These are phyloP conservation scores for Debaryomycetaceae sp. DNA, from an alignment of 1,139 yeast genomes.

Conservation along the genomic window DNA sequence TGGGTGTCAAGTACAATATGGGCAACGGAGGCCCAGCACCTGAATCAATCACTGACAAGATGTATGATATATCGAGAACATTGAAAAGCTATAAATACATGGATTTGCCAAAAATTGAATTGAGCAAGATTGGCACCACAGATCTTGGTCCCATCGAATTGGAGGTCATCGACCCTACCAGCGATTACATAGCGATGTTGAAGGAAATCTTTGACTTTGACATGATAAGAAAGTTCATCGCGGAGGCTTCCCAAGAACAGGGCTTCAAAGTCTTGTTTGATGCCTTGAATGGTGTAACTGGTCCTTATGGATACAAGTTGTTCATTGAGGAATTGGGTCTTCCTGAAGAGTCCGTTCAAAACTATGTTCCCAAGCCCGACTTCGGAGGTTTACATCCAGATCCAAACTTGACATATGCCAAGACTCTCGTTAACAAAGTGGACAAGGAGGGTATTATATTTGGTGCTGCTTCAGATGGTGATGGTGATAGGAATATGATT, in stretches of 20 bases:
- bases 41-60: slow-evolving; percentile 84
- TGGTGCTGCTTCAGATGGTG: slow-evolving; percentile 99
- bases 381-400: slow-evolving; percentile 98
- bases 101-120: slow-evolving; percentile 58
- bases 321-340: slow-evolving; percentile 84
- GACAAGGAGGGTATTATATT: slow-evolving; percentile 78
- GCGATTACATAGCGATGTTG: slow-evolving; percentile 73
- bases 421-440: slow-evolving; percentile 78
- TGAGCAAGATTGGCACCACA: slow-evolving; percentile 53
- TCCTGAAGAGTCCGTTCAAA: slow-evolving; percentile 68
- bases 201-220: slow-evolving; percentile 87
- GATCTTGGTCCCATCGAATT: slow-evolving; percentile 56
- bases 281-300: slow-evolving; percentile 93
- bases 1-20: slow-evolving; percentile 94
- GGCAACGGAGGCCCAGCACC: slow-evolving; percentile 99
- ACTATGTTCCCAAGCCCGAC: slow-evolving; percentile 75
- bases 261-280: slow-evolving; percentile 79
- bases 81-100: slow-evolving; percentile 58
- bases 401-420: slow-evolving; percentile 94
- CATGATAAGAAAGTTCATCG: slow-evolving; percentile 69
- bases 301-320: slow-evolving; percentile 88
- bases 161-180: slow-evolving; percentile 80
- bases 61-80: slow-evolving; percentile 64
- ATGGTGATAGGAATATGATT: slow-evolving; percentile 98
- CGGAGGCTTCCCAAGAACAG: slow-evolving; percentile 36